These are phyloP conservation scores for Amanita brunnescens DNA, from an alignment of 768 basidiomycete species.

Conservation along the genomic window DNA sequence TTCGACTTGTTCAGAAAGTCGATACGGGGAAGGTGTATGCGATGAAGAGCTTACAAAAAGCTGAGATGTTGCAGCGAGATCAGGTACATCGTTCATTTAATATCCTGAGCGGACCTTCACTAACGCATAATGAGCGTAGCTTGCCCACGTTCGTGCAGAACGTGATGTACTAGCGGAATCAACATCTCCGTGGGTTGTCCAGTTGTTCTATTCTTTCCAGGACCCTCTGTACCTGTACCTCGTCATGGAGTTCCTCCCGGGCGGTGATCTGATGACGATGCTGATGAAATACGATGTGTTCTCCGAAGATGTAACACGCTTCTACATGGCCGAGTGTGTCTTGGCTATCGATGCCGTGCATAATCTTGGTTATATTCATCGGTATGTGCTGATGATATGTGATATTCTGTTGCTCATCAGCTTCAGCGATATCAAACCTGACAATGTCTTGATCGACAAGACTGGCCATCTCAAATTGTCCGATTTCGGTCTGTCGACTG, in stretches of 20 bases:
- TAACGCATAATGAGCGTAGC: conserved; percentile 32
- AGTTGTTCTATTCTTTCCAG: conserved; percentile 97
- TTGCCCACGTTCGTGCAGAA: conserved; percentile 96
- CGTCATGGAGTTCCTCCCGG: conserved; percentile 82
- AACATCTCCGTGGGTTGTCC: conserved; percentile 96
- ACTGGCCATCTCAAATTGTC: conserved; percentile 96
- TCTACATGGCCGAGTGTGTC: conserved; percentile 99
- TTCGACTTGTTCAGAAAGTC: conserved; percentile 91
- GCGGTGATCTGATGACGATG: conserved; percentile 99
- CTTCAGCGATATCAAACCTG: conserved; percentile 93
- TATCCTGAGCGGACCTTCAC: background rate
- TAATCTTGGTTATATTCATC: conserved; percentile 97
- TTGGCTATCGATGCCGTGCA: conserved; percentile 98
- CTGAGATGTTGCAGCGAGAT: conserved; percentile 99
- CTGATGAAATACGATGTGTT: conserved; percentile 99
- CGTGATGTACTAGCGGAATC: conserved; percentile 95
- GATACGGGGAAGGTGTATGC: conserved; percentile 98
- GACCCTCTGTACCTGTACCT: conserved; percentile 93
- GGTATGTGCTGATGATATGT: conserved; percentile 39
- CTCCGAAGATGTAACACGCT: conserved; percentile 95
- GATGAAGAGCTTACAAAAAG: conserved; percentile 98
- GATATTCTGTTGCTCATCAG: background rate
- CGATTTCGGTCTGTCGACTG: conserved; percentile 96
- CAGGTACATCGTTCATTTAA: conserved; percentile 45
- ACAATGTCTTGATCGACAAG: conserved; percentile 97